These are phyloP conservation scores for Zizania latifolia DNA, from an alignment of 176 grass and related monocot species.

Conservation along the genomic window DNA sequence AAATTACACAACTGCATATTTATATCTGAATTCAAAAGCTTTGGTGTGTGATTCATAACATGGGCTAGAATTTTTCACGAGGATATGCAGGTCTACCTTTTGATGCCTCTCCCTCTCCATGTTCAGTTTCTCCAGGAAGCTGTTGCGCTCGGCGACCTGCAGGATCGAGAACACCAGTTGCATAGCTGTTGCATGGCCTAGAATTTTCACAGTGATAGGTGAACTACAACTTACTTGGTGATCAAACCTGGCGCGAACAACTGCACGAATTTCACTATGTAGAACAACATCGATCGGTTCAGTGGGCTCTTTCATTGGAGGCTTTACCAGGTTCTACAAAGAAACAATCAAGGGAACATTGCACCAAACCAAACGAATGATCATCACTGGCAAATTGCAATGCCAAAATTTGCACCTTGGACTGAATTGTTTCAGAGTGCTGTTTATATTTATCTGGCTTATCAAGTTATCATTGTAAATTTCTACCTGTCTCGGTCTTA, in stretches of 20 bases:
- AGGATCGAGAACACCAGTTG: neutral
- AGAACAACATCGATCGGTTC: constrained; percentile 64
- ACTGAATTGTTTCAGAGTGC: neutral
- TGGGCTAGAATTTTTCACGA: neutral
- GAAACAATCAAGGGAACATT: neutral
- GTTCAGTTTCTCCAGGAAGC: constrained; percentile 59
- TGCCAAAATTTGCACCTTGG: neutral
- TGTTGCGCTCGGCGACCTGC: constrained; percentile 49
- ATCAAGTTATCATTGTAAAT: neutral
- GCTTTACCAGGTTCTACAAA: constrained; percentile 37
- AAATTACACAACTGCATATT: neutral
- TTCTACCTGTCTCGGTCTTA: neutral
- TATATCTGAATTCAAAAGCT: neutral
- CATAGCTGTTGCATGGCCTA: no score
- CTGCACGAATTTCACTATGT: constrained; percentile 54
- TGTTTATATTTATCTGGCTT: neutral
- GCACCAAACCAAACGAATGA: neutral
- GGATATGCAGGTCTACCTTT: constrained; percentile 37
- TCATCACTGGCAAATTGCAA: neutral
- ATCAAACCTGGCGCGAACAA: constrained; percentile 64
- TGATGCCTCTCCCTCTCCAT: constrained; percentile 49
- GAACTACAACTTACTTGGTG: constrained; percentile 52
- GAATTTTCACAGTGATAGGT: no score
- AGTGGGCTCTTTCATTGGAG: constrained; percentile 54
- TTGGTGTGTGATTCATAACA: neutral